Evolutionary conservation across 345 rosid species (phyloP).

Genomic region (Toxicodendron radicans): DNA sequence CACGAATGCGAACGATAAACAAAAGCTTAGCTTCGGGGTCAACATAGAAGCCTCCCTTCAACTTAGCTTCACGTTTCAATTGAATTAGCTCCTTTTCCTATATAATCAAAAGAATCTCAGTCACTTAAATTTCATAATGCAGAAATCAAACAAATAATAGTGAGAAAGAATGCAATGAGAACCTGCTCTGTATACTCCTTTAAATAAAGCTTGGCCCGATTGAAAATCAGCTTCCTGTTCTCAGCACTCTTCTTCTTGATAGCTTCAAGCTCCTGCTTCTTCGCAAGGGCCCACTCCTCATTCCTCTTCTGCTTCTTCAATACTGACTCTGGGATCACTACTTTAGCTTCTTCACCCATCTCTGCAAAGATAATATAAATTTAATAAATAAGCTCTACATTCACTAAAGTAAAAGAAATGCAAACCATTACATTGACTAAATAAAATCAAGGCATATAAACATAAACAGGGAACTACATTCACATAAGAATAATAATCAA

Average conservation of each 20-base stretch:
- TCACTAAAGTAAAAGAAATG: background rate
- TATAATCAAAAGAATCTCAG: background rate
- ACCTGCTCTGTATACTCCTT: slow-evolving; percentile 57
- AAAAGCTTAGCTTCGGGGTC: slow-evolving; percentile 71
- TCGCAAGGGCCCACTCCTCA: slow-evolving; percentile 62
- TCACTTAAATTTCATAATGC: background rate
- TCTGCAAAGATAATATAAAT: slow-evolving; percentile 18
- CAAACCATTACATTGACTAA: too few species aligned
- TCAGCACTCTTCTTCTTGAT: slow-evolving; percentile 45
- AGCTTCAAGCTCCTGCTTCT: slow-evolving; percentile 42
- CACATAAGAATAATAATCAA: too few species aligned
- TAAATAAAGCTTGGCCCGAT: slow-evolving; percentile 50
- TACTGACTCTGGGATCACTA: slow-evolving; percentile 57
- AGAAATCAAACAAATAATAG: background rate
- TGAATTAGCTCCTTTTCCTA: slow-evolving; percentile 55
- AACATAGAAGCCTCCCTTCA: slow-evolving; percentile 76
- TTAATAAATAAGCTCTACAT: background rate
- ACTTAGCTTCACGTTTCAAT: slow-evolving; percentile 69
- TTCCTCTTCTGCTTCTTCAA: slow-evolving; percentile 71
- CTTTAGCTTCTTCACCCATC: slow-evolving; percentile 52
- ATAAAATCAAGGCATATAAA: too few species aligned
- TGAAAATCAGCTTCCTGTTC: slow-evolving; percentile 49
- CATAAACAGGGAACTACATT: too few species aligned
- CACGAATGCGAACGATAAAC: slow-evolving; percentile 68
- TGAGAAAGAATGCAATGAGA: background rate